These are phyloP conservation scores for Schizophyllum commune DNA, from an alignment of 1,284 basidiomycete species.

Conservation along the genomic window DNA sequence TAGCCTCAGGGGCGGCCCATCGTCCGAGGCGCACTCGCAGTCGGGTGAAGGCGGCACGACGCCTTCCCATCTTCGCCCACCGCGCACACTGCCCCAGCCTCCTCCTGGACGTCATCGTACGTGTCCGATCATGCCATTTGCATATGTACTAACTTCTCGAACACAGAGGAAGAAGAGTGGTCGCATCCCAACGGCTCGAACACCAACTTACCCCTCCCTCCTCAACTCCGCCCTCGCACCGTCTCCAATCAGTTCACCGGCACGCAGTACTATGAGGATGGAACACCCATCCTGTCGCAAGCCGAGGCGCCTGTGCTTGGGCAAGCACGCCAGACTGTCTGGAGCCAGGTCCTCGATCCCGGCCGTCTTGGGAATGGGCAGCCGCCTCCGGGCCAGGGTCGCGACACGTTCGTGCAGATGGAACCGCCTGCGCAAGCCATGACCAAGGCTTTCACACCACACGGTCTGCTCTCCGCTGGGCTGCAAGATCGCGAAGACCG, in stretches of 20 bases:
- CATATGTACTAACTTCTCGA: conserved; percentile 16
- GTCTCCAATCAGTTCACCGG: conserved; percentile 40
- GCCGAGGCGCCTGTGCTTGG: conserved; percentile 44
- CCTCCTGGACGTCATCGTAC: conserved; percentile 20
- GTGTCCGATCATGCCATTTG: conserved; percentile 7
- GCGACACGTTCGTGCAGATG: conserved; percentile 78
- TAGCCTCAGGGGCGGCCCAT: conserved; percentile 1
- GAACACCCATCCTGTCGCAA: conserved; percentile 38
- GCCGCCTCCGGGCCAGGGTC: conserved; percentile 26
- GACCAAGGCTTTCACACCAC: conserved; percentile 91
- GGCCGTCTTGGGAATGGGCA: conserved; percentile 38
- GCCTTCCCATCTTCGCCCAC: conserved; percentile 31
- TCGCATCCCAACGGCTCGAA: neutral
- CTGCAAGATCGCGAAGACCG: conserved; percentile 93
- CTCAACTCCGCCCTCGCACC: conserved; percentile 27
- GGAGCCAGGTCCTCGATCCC: conserved; percentile 82
- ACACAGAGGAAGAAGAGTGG: conserved; percentile 15
- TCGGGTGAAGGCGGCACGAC: conserved; percentile 11
- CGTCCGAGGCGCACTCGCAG: conserved; percentile 8
- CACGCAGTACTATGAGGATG: conserved; percentile 34
- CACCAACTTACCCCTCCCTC: neutral
- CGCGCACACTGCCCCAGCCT: conserved; percentile 39
- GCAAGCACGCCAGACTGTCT: conserved; percentile 60
- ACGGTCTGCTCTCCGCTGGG: conserved; percentile 90
- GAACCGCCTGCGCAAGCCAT: conserved; percentile 68